A percentile compares a stretch with the other conserved stretches of the same genome.
Conservation (phyloP, 768 basidiomycete species). For the Termitomyces titanicus region DNA sequence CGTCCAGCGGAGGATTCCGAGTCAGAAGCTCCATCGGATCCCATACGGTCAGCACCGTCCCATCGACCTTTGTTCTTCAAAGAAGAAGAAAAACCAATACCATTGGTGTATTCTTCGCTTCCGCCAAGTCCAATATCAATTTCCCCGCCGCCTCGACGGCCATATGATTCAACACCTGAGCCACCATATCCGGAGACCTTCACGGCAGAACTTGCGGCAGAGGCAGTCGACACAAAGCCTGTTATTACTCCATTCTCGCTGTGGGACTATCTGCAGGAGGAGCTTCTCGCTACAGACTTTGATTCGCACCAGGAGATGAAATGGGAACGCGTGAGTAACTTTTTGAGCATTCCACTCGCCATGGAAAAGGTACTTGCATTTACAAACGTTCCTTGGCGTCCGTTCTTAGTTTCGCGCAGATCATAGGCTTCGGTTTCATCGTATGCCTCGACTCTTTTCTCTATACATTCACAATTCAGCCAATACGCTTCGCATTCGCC, state of each 20-base stretch:
- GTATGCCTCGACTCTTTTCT: slow-evolving; percentile 96
- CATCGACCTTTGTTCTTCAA: slow-evolving; percentile 17
- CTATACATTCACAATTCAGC: slow-evolving; percentile 96
- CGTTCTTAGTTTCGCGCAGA: slow-evolving; percentile 38
- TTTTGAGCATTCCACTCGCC: slow-evolving; percentile 86
- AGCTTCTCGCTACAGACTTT: slow-evolving; percentile 88
- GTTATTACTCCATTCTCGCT: slow-evolving; percentile 61
- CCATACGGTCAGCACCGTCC: slow-evolving; percentile 12
- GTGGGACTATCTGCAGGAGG: slow-evolving; percentile 91
- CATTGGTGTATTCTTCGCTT: slow-evolving; percentile 65
- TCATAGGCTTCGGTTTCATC: slow-evolving; percentile 87
- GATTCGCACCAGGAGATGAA: slow-evolving; percentile 92
- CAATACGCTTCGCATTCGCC: slow-evolving; percentile 79
- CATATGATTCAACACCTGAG: slow-evolving; percentile 24
- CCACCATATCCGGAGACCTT: slow-evolving; percentile 26
- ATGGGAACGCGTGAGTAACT: slow-evolving; percentile 96
- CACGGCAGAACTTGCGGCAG: slow-evolving; percentile 17
- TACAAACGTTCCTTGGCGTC: slow-evolving; percentile 1
- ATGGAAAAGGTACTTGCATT: slow-evolving; percentile 78
- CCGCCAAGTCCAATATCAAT: slow-evolving; percentile 68
- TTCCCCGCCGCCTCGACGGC: slow-evolving; percentile 35
- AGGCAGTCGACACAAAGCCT: slow-evolving; percentile 16
- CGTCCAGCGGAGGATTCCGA: slow-evolving; percentile 23
- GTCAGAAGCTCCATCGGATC: slow-evolving; percentile 19
- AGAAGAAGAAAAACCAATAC: slow-evolving; percentile 25